phyloP scores from a whole-genome alignment of 2,329 filamentous ascomycete species.

The Scedosporium apiospermum region DNA sequence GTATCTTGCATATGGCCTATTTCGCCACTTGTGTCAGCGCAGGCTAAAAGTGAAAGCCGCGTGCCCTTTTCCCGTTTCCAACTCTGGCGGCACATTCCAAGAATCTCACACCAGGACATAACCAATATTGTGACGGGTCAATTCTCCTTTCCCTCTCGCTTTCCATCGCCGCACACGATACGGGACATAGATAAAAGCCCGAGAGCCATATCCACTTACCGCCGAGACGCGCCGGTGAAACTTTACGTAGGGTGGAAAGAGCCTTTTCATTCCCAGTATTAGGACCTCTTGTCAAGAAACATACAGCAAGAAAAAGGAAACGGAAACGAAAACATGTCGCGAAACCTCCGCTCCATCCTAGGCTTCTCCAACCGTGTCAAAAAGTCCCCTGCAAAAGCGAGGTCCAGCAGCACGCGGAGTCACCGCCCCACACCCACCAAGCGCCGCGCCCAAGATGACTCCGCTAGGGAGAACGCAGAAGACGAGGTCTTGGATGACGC shows the following conservation, averaged over 20 bases:
- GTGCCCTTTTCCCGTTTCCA: too few species aligned
- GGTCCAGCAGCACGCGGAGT: constrained; percentile 8
- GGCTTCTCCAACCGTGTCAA: constrained; percentile 23
- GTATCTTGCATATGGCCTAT: neutral
- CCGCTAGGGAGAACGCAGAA: constrained; percentile 3
- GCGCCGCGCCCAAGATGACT: constrained; percentile 13
- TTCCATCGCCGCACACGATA: neutral
- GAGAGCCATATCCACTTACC: neutral
- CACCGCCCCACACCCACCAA: constrained; percentile 9
- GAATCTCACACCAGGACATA: neutral
- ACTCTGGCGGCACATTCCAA: too few species aligned
- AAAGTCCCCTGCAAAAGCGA: constrained; percentile 18
- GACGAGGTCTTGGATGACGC: neutral
- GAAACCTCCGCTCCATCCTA: constrained; percentile 27
- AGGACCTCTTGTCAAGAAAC: neutral
- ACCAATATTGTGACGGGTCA: neutral
- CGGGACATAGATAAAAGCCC: neutral
- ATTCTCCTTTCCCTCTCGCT: neutral
- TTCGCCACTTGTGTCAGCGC: neutral
- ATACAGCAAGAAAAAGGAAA: neutral
- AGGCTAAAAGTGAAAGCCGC: too few species aligned
- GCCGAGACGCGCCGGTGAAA: neutral
- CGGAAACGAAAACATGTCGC: constrained; percentile 16
- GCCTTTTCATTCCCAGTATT: too few species aligned
- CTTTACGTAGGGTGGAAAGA: neutral